phyloP scores from a whole-genome alignment of 2,329 filamentous ascomycete genomes.

The Cryphonectria parasitica region DNA sequence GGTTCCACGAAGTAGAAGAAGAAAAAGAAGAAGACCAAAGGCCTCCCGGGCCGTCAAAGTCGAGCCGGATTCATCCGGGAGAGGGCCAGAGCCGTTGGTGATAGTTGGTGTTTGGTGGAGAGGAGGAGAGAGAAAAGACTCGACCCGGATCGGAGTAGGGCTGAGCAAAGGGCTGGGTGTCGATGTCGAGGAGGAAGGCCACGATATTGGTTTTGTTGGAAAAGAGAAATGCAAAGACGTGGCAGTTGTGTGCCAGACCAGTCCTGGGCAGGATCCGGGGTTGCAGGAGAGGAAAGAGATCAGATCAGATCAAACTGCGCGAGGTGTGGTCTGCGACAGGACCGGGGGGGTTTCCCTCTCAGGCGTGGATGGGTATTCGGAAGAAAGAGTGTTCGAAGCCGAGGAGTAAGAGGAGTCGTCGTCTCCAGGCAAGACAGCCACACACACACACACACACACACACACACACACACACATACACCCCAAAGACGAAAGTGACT shows the following conservation, averaged over 20 bases:
- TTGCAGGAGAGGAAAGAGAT: conserved; percentile 19
- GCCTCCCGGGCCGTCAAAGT: conserved; percentile 46
- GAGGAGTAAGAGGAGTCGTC: not conserved
- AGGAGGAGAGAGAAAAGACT: not conserved
- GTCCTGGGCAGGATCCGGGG: not conserved
- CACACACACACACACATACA: not conserved
- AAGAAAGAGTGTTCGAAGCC: conserved; percentile 1
- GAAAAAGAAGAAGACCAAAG: conserved; percentile 33
- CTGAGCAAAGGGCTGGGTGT: not conserved
- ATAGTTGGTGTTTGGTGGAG: not conserved
- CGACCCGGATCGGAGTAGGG: not conserved
- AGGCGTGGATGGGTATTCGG: conserved; percentile 14
- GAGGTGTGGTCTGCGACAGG: conserved; percentile 24
- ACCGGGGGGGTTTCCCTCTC: conserved; percentile 11
- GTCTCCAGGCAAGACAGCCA: not conserved
- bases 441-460: not conserved
- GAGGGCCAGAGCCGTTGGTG: conserved; percentile 16
- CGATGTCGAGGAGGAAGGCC: conserved; percentile 18
- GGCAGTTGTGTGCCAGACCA: not conserved
- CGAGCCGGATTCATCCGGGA: conserved; percentile 46
- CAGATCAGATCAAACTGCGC: conserved; percentile 28
- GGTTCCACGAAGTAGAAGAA: conserved; percentile 28
- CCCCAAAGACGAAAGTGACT: not conserved
- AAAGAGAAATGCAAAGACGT: not conserved
- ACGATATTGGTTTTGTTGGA: conserved; percentile 25